Evolutionary conservation across 2,329 filamentous ascomycete genomes (phyloP).

Genomic region (Phaeoacremonium minimum): DNA sequence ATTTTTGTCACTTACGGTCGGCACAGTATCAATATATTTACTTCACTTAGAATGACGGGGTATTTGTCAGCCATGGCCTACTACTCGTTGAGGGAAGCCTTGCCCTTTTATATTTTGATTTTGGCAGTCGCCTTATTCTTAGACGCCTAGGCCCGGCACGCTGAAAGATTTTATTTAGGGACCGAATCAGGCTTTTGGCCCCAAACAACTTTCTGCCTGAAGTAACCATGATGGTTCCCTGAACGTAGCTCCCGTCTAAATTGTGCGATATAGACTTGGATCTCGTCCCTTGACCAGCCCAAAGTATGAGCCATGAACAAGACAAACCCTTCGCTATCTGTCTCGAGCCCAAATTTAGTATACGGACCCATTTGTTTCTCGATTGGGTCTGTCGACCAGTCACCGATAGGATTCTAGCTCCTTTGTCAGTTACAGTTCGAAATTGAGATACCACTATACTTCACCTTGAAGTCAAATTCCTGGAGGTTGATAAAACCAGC

Average conservation of each 20-base stretch:
- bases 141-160: no score
- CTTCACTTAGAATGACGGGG: no score
- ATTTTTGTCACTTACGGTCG: no score
- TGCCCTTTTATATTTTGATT: no score
- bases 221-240: constrained; percentile 20
- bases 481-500: constrained; percentile 55
- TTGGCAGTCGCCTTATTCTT: no score
- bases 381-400: constrained; percentile 22
- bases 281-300: constrained; percentile 27
- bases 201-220: constrained; percentile 21
- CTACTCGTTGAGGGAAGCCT: no score
- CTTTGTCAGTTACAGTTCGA: not conserved
- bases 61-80: no score
- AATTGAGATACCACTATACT: not conserved
- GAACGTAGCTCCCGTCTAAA: constrained; percentile 24
- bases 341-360: constrained; percentile 5
- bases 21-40: no score
- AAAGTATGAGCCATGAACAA: constrained; percentile 29
- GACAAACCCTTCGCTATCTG: constrained; percentile 10
- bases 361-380: constrained; percentile 18
- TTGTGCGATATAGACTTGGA: constrained; percentile 26
- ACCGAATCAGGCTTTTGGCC: constrained; percentile 21
- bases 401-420: constrained; percentile 16
- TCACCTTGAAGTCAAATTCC: constrained; percentile 44
- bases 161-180: no score